Base-by-base conservation (phyloP, 2,329 filamentous ascomycete genomes). In the Cyclaneusma minus region DNA sequence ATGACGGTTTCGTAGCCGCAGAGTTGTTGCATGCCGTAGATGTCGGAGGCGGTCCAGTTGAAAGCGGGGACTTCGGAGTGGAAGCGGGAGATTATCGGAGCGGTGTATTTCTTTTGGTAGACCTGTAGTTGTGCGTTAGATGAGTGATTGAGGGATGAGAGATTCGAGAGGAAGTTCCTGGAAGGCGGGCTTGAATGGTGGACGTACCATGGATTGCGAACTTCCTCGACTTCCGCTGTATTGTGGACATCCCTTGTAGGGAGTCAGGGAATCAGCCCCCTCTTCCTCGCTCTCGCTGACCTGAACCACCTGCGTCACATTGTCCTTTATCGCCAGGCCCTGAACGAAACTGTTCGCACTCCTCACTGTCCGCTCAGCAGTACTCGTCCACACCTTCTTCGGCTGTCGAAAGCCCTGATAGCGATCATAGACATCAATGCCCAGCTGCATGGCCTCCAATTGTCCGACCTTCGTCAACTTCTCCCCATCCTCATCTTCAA, bases 181-280 rank as follows among this genome's bases (percentile, higher is more conserved):
- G 14, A 2, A n/a, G n/a, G n/a, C n/a, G n/a, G n/a, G n/a, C n/a
- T n/a, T n/a, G n/a, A n/a, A n/a, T n/a, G n/a, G n/a, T n/a, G n/a
- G 10, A 27, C 30, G 4, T 21, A 51, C 51, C 19, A 41, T 44
- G 1, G 55, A 53, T 42, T 64, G 54, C 6, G 60, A 40, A 30
- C 54, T 60, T 13, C 62, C 62, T 21, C 49, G 50, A 4, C 55
- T 60, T 1, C 53, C 56, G 33, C 52, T 60, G 41, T 64, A 67
- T 22, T 55, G 57, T 9, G 60, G 56, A 37, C 62, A 68, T n/a
- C 52, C 49, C 36, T 58, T 48, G 44, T 66, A 64, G 1, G 62
- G 62, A 2, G 62, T 67, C 39, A 67, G 44, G n/a, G 55, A 60
- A 35, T 66, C 50, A 1, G 62, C 62, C 8, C 60, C 62, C 5